These are phyloP conservation scores for Colletotrichum sp. DNA, from an alignment of 2,329 filamentous ascomycete species.

Conservation along the genomic window DNA sequence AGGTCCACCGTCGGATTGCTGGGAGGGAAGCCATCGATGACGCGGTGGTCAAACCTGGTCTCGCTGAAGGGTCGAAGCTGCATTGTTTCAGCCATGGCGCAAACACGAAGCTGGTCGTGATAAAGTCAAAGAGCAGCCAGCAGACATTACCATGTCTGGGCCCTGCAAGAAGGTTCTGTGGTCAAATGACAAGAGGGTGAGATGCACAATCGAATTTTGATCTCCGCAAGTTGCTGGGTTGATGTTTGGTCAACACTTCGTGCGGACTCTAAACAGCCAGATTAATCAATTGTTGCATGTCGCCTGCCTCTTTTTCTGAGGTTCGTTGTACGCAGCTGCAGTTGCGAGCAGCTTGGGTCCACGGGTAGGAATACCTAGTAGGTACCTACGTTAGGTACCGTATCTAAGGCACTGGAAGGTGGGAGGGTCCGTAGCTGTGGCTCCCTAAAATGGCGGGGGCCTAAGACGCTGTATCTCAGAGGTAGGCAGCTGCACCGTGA, in stretches of 20 bases:
- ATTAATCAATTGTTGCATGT: not conserved
- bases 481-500: not conserved
- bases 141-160: slow-evolving; percentile 1
- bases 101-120: slow-evolving; percentile 15
- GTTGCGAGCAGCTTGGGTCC: not conserved
- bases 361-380: not conserved
- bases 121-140: not conserved
- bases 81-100: slow-evolving; percentile 28
- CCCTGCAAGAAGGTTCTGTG: not conserved
- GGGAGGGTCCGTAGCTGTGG: not conserved
- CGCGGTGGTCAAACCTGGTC: slow-evolving; percentile 60
- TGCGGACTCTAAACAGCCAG: not conserved
- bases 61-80: slow-evolving; percentile 58
- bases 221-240: not conserved
- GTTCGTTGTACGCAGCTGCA: not conserved
- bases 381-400: not conserved
- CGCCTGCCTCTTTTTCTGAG: not conserved
- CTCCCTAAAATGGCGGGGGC: not conserved
- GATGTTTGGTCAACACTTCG: not conserved
- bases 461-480: not conserved
- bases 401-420: not conserved
- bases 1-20: slow-evolving; percentile 89
- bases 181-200: not conserved
- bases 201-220: not conserved
- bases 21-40: slow-evolving; percentile 64